A percentile compares a stretch with the other conserved stretches of the same genome.
Evolutionary conservation across 2,329 filamentous ascomycete species (phyloP).

Genomic region (Neofusicoccum parvum): DNA sequence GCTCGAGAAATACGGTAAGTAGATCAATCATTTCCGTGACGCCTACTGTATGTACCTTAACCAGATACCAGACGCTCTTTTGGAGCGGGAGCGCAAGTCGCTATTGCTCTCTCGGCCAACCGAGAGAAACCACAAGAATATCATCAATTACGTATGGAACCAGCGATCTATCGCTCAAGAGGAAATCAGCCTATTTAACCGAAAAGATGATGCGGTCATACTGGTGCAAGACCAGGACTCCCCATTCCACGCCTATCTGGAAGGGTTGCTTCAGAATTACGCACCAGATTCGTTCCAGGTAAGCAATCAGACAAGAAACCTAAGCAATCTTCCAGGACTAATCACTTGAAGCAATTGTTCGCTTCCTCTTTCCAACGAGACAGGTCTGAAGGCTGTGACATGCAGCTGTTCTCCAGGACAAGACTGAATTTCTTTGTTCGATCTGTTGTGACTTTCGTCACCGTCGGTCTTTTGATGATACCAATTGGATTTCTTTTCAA

Average conservation of each 20-base stretch:
- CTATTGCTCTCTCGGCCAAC: conserved; percentile 20
- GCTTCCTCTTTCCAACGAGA: neutral
- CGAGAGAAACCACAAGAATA: conserved; percentile 19
- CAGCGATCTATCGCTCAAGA: conserved; percentile 3
- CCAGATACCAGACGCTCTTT: conserved; percentile 17
- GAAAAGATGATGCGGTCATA: neutral
- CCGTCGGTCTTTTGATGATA: conserved; percentile 15
- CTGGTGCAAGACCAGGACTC: neutral
- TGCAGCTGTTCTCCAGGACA: neutral
- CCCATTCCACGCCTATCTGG: neutral
- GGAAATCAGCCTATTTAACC: neutral
- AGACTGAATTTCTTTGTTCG: neutral
- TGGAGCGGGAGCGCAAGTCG: conserved; percentile 22
- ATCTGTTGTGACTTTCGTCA: neutral
- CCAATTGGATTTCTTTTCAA: conserved; percentile 26
- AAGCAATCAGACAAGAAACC: neutral
- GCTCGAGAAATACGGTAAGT: neutral
- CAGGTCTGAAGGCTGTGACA: neutral
- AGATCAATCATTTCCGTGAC: neutral
- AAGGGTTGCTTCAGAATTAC: neutral
- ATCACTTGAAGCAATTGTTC: neutral
- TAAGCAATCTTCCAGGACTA: neutral
- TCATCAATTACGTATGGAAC: conserved; percentile 25
- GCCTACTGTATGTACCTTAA: neutral
- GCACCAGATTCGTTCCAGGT: neutral